phyloP scores from a whole-genome alignment of 495 filamentous ascomycete genomes.

The Hypoxylon trugodes region DNA sequence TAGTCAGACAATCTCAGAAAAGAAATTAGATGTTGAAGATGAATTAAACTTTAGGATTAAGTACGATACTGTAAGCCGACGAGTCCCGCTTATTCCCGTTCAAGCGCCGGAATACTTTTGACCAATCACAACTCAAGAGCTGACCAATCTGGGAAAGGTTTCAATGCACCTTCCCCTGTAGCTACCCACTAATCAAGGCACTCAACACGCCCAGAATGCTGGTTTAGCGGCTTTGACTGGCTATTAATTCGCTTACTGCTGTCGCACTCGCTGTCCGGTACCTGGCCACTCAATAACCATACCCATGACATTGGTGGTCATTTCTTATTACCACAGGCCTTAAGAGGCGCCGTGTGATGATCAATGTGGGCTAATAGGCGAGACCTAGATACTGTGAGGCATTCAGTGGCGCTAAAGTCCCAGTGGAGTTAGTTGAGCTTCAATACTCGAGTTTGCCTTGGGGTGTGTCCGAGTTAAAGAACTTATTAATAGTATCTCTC shows the following conservation, averaged over 20 bases:
- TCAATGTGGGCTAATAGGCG: neutral
- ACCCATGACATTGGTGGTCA: conserved; percentile 16
- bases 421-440: neutral
- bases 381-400: neutral
- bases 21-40: neutral
- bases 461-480: too few species aligned
- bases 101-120: neutral
- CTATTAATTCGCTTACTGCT: neutral
- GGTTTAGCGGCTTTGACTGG: neutral
- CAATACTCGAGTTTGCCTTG: neutral
- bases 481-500: too few species aligned
- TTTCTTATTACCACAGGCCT: conserved; percentile 1
- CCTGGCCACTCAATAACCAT: neutral
- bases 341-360: conserved; percentile 4
- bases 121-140: conserved; percentile 20
- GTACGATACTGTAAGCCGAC: neutral
- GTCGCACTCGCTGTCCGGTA: neutral
- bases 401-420: neutral
- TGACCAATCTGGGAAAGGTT: conserved; percentile 26
- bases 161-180: neutral
- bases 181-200: conserved; percentile 5
- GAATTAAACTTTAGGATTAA: neutral
- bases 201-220: conserved; percentile 1
- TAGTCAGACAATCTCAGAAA: too few species aligned
- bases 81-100: neutral